Evolutionary conservation across 2,329 filamentous ascomycete genomes (phyloP), one percentile per base, ranked within the genome.

Genomic region (Teratosphaeria nubilosa): DNA sequence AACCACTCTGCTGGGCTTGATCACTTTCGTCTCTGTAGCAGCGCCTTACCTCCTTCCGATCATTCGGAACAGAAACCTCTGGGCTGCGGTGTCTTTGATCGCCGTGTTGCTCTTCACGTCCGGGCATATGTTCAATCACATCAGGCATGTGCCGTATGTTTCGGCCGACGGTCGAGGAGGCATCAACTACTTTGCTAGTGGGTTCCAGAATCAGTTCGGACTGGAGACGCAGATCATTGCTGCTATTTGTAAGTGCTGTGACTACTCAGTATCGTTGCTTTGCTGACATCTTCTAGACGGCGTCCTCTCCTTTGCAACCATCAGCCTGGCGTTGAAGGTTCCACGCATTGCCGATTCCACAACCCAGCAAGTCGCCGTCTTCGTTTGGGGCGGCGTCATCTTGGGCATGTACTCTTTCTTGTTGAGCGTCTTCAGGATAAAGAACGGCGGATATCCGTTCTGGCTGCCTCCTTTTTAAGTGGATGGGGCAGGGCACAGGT

Each of bases 81-180:
- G 94, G 94, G 91, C 92, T 25, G 90, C 88, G 24, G 75, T 95
- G 68, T 95, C 88, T 74, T 78, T 99, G 65, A 91, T 97, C 68
- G 80, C 86, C 14, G 91, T 99, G 62, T 82, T 99, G 50, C 80
- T 96, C 59, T 99, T 97, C 76, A 96, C 88, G 53, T 94, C 88
- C 67, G 95, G 94, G 45, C 91, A 97, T 76, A 99, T 99, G 95
- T 99, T 95, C 82, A 99, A 97, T 75, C 91, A 96, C 71, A 99
- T 99, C 70, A 85, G 95, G 66, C 92, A 94, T 73, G 90, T 95
- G 2, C 94, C 94, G 2, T 99, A 99, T 68, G 90, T 97, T 32
- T 81, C 85, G 50, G 88, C 87, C 50, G 86, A 97, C 71, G 90
- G 90, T 41, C 85, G 82, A 57, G 94, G 94, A 20, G 91, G 91